Conservation (phyloP, 2,329 filamentous ascomycete species). For the Periconia sp. region DNA sequence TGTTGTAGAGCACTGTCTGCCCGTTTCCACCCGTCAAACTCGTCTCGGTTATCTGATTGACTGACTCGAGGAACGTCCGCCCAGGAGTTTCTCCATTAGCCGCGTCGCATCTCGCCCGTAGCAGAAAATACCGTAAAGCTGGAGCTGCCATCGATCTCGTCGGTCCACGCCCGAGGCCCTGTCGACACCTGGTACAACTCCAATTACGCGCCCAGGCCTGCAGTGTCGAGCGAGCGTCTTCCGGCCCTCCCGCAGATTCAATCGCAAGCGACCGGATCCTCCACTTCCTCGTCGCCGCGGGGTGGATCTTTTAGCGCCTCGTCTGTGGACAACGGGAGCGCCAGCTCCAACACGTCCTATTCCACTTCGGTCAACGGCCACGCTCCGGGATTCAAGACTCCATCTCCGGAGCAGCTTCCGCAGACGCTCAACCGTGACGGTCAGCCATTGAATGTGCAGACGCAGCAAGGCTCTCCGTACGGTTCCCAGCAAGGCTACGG, state of each 20-base stretch:
- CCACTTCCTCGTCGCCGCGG: constrained; percentile 76
- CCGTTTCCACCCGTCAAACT: constrained; percentile 20
- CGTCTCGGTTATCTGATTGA: constrained; percentile 34
- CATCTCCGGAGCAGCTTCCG: constrained; percentile 71
- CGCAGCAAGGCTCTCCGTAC: constrained; percentile 49
- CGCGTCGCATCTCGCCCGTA: constrained; percentile 8
- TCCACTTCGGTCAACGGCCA: constrained; percentile 61
- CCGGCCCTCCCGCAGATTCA: constrained; percentile 74
- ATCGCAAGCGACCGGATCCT: constrained; percentile 67
- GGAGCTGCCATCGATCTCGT: constrained; percentile 88
- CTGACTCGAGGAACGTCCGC: constrained; percentile 23
- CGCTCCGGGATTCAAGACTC: constrained; percentile 71
- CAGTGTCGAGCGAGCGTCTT: constrained; percentile 75
- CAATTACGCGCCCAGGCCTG: constrained; percentile 67
- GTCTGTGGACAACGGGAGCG: constrained; percentile 56
- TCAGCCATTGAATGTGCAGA: constrained; percentile 45
- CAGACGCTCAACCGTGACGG: constrained; percentile 47
- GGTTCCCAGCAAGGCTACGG: constrained; percentile 46
- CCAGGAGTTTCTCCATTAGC: constrained; percentile 13
- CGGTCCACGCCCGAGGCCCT: constrained; percentile 80
- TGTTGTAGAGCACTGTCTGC: constrained; percentile 31
- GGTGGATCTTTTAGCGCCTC: constrained; percentile 73
- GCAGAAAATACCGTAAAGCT: constrained; percentile 78
- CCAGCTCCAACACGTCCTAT: constrained; percentile 62
- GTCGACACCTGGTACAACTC: constrained; percentile 75